A percentile compares a stretch with the other conserved stretches of the same genome.
Evolutionary conservation across 352 stramenopile genomes (phyloP).

Genomic region (Phytophthora nicotianae): DNA sequence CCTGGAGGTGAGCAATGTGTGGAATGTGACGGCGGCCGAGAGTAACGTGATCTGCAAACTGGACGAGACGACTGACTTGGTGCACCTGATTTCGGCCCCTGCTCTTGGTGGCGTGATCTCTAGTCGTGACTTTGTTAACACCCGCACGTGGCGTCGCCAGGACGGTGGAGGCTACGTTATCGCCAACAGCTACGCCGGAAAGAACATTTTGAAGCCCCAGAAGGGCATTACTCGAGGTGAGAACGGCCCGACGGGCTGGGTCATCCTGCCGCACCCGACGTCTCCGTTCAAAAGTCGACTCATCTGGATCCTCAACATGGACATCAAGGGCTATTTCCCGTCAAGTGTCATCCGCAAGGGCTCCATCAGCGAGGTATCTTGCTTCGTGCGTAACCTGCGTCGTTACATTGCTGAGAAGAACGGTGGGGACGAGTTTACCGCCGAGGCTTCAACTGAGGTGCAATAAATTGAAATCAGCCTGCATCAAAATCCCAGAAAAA

Average conservation of each 20-base stretch:
- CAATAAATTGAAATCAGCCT: slow-evolving; percentile 43
- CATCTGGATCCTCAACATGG: slow-evolving; percentile 84
- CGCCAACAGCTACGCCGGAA: slow-evolving; percentile 64
- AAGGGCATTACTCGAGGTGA: slow-evolving; percentile 82
- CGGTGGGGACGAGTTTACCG: slow-evolving; percentile 15
- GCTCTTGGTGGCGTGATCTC: slow-evolving; percentile 78
- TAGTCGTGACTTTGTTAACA: slow-evolving; percentile 85
- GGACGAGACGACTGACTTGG: slow-evolving; percentile 71
- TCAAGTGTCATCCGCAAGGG: slow-evolving; percentile 80
- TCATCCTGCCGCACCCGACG: slow-evolving; percentile 76
- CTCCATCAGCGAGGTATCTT: slow-evolving; percentile 77
- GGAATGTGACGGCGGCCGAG: slow-evolving; percentile 81
- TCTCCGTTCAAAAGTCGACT: slow-evolving; percentile 81
- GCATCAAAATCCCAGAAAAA: slow-evolving; percentile 32
- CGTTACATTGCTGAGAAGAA: slow-evolving; percentile 64
- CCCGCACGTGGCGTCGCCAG: slow-evolving; percentile 72
- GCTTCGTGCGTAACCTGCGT: slow-evolving; percentile 82
- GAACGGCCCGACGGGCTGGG: slow-evolving; percentile 75
- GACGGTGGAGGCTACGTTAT: slow-evolving; percentile 76
- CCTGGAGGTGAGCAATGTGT: slow-evolving; percentile 72
- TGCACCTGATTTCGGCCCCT: slow-evolving; percentile 70
- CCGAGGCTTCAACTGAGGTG: slow-evolving; percentile 30
- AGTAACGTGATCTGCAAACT: slow-evolving; percentile 77
- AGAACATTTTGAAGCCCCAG: slow-evolving; percentile 67
- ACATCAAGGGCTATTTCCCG: slow-evolving; percentile 88